Evolutionary conservation across 192 early-diverging fungal species (phyloP), one percentile per base, ranked within the genome.

Genomic region (Entomortierella beljakovae): DNA sequence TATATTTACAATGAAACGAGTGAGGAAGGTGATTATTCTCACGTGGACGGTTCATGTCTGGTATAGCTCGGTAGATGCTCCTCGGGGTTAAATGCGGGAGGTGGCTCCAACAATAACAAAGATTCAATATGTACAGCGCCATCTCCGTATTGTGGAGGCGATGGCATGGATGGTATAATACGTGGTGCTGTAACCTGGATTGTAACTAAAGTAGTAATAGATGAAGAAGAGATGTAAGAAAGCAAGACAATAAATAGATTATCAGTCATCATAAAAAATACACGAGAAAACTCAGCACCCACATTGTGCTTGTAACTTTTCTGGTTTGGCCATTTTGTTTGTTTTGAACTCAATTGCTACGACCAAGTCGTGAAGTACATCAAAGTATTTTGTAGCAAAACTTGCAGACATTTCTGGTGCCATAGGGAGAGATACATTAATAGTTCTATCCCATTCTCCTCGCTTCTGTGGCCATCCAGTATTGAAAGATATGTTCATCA

Each of bases 91-190:
- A 64, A 22, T 18, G 35, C 51, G 8, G 62, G 62, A 7, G 61
- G 32, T 23, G 62, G 50, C 16, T 10, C 56, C 46, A 52, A 13
- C 29, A 42, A 10, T 23, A 38, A 42, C 55, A 68, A n/a, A 3
- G 62, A 64, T 20, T 68, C 66, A 11, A 58, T 33, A 16, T 40
- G 34, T 3, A 34, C 18, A 0, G 53, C 46, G 18, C 29, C 34
- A 9, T 68, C 66, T 9, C 66, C 66, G n/a, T 68, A 68, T 2
- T 35, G 56, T n/a, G 66, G 66, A 6, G 50, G 62, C 50, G 25
- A 38, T 6, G 60, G 13, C 6, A 13, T 10, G 42, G 58, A 35
- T 8, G 62, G 46, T 20, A 18, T 2, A 23, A 28, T 20, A 0
- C 49, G 51, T 13, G 62, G 50, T 53, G 62, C 62, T 54, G 62